A percentile compares a stretch with the other conserved stretches of the same genome.
Evolutionary conservation across 352 stramenopile species (phyloP).

Genomic region (Hyaloperonospora arabidopsidis): DNA sequence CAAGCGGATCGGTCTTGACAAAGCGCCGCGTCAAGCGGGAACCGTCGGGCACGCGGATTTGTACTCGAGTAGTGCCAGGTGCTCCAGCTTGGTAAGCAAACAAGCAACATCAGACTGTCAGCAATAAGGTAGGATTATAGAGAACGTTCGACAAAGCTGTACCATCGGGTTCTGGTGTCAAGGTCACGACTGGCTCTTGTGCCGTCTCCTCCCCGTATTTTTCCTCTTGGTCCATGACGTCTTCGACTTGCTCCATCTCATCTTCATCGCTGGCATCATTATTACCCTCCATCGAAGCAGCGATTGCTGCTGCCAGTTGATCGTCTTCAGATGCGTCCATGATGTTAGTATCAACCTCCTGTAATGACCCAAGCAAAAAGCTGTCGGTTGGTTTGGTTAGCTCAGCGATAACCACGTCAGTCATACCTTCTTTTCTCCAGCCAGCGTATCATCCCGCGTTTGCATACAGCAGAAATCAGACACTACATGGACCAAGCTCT

Average conservation of each 20-base stretch:
- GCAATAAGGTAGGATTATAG: constrained; percentile 1
- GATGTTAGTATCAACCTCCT: constrained; percentile 27
- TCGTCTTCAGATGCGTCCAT: constrained; percentile 67
- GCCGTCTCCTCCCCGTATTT: constrained; percentile 39
- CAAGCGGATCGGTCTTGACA: constrained; percentile 57
- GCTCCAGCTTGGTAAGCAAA: constrained; percentile 28
- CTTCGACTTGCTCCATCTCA: constrained; percentile 23
- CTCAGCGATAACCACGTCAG: neutral
- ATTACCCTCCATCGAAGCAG: constrained; percentile 57
- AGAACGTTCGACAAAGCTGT: constrained; percentile 3
- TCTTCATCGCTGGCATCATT: constrained; percentile 28
- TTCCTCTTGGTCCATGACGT: constrained; percentile 27
- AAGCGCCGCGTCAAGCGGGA: constrained; percentile 62
- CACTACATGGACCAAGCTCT: constrained; percentile 22
- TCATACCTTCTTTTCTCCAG: constrained; percentile 19
- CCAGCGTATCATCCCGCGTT: constrained; percentile 23
- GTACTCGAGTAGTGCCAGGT: constrained; percentile 51
- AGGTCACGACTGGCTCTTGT: constrained; percentile 31
- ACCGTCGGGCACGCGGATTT: constrained; percentile 63
- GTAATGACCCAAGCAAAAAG: constrained; percentile 4
- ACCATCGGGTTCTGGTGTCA: constrained; percentile 57
- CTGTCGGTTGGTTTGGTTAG: neutral
- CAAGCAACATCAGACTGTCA: constrained; percentile 8
- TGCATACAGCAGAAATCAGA: constrained; percentile 64
- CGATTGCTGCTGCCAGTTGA: constrained; percentile 71